A percentile compares a stretch with the other conserved stretches of the same genome.
Conservation (phyloP, 805 yeast species). For the Nakazawaea pomicola region DNA sequence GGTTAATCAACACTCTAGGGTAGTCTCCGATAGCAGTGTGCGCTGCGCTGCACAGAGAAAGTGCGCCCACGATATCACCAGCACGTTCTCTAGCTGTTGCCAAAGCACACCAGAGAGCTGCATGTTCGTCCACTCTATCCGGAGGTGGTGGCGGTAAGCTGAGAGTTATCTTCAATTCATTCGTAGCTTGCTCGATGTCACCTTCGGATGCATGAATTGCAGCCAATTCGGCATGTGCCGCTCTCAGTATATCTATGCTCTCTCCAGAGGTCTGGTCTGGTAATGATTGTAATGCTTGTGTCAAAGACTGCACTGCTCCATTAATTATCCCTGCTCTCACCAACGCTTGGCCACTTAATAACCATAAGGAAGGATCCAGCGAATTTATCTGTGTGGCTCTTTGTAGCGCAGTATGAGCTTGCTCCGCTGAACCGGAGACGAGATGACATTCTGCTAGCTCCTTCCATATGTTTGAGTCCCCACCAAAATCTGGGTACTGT, state of each 20-base stretch:
- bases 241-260: slow-evolving; percentile 43
- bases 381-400: slow-evolving; percentile 34
- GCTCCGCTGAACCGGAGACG: slow-evolving; percentile 40
- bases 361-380: slow-evolving; percentile 41
- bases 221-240: slow-evolving; percentile 52
- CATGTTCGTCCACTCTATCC: slow-evolving; percentile 39
- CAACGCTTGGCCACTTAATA: slow-evolving; percentile 44
- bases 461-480: slow-evolving; percentile 36
- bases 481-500: slow-evolving; percentile 31
- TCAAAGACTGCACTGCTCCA: slow-evolving; percentile 44
- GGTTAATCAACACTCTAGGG: slow-evolving; percentile 40
- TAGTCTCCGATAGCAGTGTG: slow-evolving; percentile 38
- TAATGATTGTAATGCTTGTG: slow-evolving; percentile 36
- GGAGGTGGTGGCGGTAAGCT: slow-evolving; percentile 45
- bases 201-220: slow-evolving; percentile 48
- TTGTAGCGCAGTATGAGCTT: slow-evolving; percentile 45
- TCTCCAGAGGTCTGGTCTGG: slow-evolving; percentile 29
- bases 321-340: slow-evolving; percentile 36
- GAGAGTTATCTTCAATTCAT: slow-evolving; percentile 45
- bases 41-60: slow-evolving; percentile 45
- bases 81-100: slow-evolving; percentile 48
- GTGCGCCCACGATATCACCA: slow-evolving; percentile 43
- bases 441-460: slow-evolving; percentile 51
- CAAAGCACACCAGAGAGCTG: slow-evolving; percentile 49
- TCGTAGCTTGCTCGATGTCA: slow-evolving; percentile 42